phyloP scores from a whole-genome alignment of 225 moss, liverwort and hornwort genomes.

The Straminergon stramineum region DNA sequence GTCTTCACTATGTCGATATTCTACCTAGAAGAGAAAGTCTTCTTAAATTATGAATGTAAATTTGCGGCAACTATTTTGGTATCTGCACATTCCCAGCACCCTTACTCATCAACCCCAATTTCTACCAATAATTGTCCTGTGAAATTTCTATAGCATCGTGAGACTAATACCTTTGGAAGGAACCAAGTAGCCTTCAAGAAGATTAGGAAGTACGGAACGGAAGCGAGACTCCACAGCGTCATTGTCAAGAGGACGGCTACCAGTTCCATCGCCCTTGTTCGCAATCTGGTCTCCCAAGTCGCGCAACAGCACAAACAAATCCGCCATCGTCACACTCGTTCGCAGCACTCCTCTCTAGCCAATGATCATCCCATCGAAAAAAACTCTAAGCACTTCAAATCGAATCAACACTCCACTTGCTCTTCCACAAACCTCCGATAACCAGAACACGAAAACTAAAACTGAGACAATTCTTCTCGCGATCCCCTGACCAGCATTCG shows the following conservation, averaged over 20 bases:
- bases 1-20: not conserved
- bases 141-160: not conserved
- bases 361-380: not conserved
- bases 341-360: not conserved
- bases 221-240: constrained; percentile 88
- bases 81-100: not conserved
- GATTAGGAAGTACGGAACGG: constrained; percentile 82
- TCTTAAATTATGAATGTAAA: not conserved
- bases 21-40: not conserved
- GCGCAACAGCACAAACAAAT: constrained; percentile 70
- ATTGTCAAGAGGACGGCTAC: constrained; percentile 53
- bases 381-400: not conserved
- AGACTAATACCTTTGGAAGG: constrained; percentile 46
- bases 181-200: constrained; percentile 71
- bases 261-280: constrained; percentile 53
- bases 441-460: not conserved
- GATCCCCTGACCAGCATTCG: not conserved
- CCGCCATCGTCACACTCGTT: constrained; percentile 37
- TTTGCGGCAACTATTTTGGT: not conserved
- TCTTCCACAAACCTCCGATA: not conserved
- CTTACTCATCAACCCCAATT: not conserved
- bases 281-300: constrained; percentile 94
- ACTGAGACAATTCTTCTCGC: not conserved
- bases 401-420: not conserved
- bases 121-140: not conserved